Percentiles rank a stretch among this genome's conserved stretches.
Conservation (phyloP, 1,139 yeast species). For the Candida sanyaensis region DNA sequence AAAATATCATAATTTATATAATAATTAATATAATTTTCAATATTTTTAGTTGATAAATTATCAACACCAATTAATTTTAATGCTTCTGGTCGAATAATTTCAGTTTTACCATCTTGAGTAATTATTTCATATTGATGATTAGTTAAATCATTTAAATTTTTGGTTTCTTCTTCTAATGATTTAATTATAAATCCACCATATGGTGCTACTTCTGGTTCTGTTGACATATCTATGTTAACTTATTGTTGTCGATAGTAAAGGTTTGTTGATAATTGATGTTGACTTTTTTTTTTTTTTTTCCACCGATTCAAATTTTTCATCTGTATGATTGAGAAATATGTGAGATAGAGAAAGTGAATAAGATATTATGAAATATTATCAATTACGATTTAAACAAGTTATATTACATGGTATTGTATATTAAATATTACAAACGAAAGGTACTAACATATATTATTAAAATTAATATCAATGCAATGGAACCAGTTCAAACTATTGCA, state of each 20-base stretch:
- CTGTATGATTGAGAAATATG: background rate
- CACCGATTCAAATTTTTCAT: background rate
- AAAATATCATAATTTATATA: constrained; percentile 41
- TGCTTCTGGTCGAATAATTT: constrained; percentile 48
- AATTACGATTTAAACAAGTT: no score
- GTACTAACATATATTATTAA: no score
- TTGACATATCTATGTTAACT: constrained; percentile 19
- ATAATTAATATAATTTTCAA: constrained; percentile 55
- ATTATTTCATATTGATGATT: constrained; percentile 38
- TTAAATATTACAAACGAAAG: no score
- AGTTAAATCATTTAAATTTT: constrained; percentile 30
- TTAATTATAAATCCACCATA: constrained; percentile 47
- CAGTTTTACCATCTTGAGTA: constrained; percentile 28
- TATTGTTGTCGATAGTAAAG: background rate
- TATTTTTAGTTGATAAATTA: constrained; percentile 62
- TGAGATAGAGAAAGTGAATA: no score
- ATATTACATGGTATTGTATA: no score
- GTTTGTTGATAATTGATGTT: background rate
- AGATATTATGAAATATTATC: no score
- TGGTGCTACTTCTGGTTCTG: constrained; percentile 41
- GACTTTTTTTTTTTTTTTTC: background rate
- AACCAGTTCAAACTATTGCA: no score
- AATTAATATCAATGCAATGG: no score
- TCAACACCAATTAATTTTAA: constrained; percentile 66
- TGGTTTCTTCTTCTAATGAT: constrained; percentile 41